These are phyloP conservation scores for Annulohypoxylon bovei DNA, from an alignment of 495 filamentous ascomycete species.

Conservation along the genomic window DNA sequence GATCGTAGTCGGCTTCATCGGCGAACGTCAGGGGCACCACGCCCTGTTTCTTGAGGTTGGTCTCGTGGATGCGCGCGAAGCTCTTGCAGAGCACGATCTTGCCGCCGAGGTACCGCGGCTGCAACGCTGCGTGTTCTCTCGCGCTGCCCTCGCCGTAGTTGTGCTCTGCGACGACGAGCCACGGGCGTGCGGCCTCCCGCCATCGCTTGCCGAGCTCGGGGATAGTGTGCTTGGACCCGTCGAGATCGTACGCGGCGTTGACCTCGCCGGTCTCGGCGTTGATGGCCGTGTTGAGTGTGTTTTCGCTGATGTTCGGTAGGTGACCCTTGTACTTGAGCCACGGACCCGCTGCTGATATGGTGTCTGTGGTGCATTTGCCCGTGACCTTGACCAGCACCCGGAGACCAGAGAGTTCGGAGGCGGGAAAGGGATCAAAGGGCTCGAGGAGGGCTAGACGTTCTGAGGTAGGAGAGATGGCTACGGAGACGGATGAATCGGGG, in stretches of 20 bases:
- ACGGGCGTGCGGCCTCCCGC: constrained; percentile 74
- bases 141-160: constrained; percentile 99
- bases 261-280: constrained; percentile 92
- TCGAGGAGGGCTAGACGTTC: constrained; percentile 90
- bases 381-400: constrained; percentile 92
- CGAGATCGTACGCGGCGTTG: constrained; percentile 87
- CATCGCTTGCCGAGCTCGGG: constrained; percentile 86
- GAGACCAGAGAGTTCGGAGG: constrained; percentile 74
- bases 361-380: constrained; percentile 98
- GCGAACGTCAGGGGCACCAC: constrained; percentile 92
- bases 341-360: constrained; percentile 94
- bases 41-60: constrained; percentile 99
- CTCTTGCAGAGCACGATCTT: constrained; percentile 87
- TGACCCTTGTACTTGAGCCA: constrained; percentile 99
- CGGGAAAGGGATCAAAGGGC: constrained; percentile 87
- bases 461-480: constrained; percentile 84
- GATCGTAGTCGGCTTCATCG: constrained; percentile 86
- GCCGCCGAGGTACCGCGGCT: constrained; percentile 91
- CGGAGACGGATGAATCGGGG: constrained; percentile 70
- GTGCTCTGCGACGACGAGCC: constrained; percentile 95
- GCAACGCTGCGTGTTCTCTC: constrained; percentile 95
- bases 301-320: constrained; percentile 94
- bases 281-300: constrained; percentile 93
- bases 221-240: constrained; percentile 72
- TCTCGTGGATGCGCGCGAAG: constrained; percentile 98